Evolutionary conservation across 2,329 filamentous ascomycete species (phyloP), one percentile per base, ranked within the genome.

Genomic region (Bipolaris sorokiniana): DNA sequence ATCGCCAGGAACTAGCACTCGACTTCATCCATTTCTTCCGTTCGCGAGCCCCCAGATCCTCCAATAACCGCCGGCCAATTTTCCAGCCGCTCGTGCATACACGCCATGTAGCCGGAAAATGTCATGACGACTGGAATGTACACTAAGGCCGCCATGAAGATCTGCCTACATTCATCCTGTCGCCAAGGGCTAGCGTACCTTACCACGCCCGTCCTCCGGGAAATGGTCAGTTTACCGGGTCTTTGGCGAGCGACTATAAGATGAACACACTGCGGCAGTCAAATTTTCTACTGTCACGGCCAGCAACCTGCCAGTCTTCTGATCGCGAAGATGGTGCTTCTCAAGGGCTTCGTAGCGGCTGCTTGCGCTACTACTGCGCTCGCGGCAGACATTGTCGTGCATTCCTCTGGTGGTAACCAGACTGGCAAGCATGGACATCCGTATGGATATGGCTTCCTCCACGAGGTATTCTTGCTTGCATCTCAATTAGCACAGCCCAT

Each of bases 381-480:
- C 45, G 68, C 69, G 44, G 58, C 68, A 13, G 68, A 73, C 45
- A 58, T 73, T 22, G 38, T 66, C 20, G 69, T 73, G 11, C 63
- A 72, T 44, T 65, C 62, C 1, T 57, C 64, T 40, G 70, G 69
- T 15, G 70, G 70, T 18, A 73, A 73, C 38, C 42, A 56, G 41
- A 73, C 70, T 23, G 69, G 68, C 36, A 69, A 67, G 33, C 70
- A 68, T 56, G 70, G 70, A 13, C 68, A 71, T 50, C 51, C 62
- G 7, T 72, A 64, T 37, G 68, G 69, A 18, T 73, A 73, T 37
- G 70, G 70, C 7, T 72, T 73, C 44, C 65, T 73, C 18, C 70
- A 73, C 23, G 70, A 73, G 63, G 70, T 71, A 54, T 23, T 9
- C n/a, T 47, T 1, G 16, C 18, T 20, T 9, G 2, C 5, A 15